Evolutionary conservation across 1,284 basidiomycete species (phyloP).

Genomic region (Tylopilus sp.): DNA sequence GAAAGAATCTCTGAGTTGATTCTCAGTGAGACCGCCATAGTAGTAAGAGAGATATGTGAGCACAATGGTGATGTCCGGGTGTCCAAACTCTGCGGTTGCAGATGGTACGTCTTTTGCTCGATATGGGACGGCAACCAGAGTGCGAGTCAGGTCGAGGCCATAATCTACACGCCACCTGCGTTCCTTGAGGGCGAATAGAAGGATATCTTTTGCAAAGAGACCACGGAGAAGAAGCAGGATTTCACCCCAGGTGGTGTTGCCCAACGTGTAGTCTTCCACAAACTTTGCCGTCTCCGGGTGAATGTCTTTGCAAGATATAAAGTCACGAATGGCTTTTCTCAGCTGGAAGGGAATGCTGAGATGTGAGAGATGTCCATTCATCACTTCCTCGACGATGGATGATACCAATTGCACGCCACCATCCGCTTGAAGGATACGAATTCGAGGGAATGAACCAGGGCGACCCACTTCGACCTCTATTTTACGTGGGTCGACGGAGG

Average conservation of each 20-base stretch:
- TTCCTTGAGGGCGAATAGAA: conserved; percentile 45
- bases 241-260: conserved; percentile 18
- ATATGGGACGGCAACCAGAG: conserved; percentile 64
- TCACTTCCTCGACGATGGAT: conserved; percentile 33
- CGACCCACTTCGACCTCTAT: conserved; percentile 13
- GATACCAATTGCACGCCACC: conserved; percentile 34
- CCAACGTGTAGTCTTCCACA: conserved; percentile 22
- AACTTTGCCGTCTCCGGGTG: conserved; percentile 30
- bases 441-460: conserved; percentile 38
- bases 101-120: conserved; percentile 64
- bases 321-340: conserved; percentile 28
- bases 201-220: conserved; percentile 41
- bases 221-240: conserved; percentile 56
- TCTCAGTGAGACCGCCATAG: conserved; percentile 51
- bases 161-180: conserved; percentile 63
- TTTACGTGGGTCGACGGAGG: conserved; percentile 29
- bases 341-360: conserved; percentile 21
- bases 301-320: conserved; percentile 25
- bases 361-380: conserved; percentile 34
- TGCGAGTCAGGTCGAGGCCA: conserved; percentile 55
- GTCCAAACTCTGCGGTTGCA: conserved; percentile 62
- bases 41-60: conserved; percentile 51
- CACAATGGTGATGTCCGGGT: conserved; percentile 60
- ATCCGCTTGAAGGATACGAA: conserved; percentile 44
- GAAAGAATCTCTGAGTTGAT: conserved; percentile 53